Base-by-base conservation (phyloP, 1,139 yeast species). In the Magnusiomyces suaveolens region DNA sequence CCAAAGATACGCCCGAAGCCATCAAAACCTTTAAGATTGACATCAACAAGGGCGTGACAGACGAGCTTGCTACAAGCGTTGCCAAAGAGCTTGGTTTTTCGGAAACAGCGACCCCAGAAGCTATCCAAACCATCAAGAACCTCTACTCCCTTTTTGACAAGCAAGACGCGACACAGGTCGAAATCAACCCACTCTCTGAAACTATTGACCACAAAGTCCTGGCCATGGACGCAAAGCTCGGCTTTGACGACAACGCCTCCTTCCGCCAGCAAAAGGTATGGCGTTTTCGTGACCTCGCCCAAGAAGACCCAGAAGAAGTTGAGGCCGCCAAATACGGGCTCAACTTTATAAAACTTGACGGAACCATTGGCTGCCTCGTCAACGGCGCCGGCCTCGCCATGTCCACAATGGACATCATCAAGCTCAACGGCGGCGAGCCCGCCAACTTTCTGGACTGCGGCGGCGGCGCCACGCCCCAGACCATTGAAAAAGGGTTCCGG, bases 341-440 rank as follows among this genome's bases (percentile, higher is more conserved):
- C 70, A 92, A 92, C 79, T 94, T 92, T 73, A 94, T 92, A 78
- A 92, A 94, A 78, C 84, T 92, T 70, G 95, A 92, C 70, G 99
- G 98, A 74, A 87, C 88, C 79, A 90, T 92, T 69, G 99, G 98
- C 68, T 92, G 96, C 79, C 80, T 92, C 62, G 99, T 92, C 71
- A 92, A 92, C 74, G 99, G 99, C 78, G 99, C 99, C 57, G 99
- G 99, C 75, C 82, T 92, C 69, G 99, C 99, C 67, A 92, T 92
- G 99, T 98, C 99, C 67, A 92, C 99, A 63, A 90, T 92, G 97
- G 99, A 92, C 75, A 95, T 94, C 72, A 88, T 92, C 78, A 90
- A 94, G 78, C 81, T 94, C 67, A 87, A 89, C 77, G 97, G 97
- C 67, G 99, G 99, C 72, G 88, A 83, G 66, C 99, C 99, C 66